Evolutionary conservation across 441 rosid genomes (phyloP).

Genomic region (Populus hybrid): DNA sequence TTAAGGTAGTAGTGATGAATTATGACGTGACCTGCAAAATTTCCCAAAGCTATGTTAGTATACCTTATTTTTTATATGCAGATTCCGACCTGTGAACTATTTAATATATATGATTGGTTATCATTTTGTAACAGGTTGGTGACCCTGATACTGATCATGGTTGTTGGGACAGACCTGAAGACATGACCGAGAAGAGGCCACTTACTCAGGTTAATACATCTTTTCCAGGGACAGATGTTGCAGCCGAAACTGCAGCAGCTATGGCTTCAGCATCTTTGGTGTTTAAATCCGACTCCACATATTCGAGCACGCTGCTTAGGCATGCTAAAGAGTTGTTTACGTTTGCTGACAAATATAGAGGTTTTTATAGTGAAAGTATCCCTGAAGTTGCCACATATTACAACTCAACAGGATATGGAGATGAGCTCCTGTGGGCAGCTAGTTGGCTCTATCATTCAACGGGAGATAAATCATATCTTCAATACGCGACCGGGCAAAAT

Average conservation of each 20-base stretch:
- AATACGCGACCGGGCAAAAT: slow-evolving; percentile 52
- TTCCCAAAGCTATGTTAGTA: not conserved
- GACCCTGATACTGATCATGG: slow-evolving; percentile 71
- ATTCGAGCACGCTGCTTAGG: slow-evolving; percentile 68
- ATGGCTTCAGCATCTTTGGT: slow-evolving; percentile 92
- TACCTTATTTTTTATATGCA: not conserved
- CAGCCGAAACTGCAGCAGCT: slow-evolving; percentile 97
- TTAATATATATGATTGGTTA: not conserved
- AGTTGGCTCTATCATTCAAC: slow-evolving; percentile 95
- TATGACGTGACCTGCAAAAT: not conserved
- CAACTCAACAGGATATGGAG: slow-evolving; percentile 84
- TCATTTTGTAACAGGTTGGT: slow-evolving; percentile 62
- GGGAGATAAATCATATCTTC: slow-evolving; percentile 61
- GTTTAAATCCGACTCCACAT: slow-evolving; percentile 53
- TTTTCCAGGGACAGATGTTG: slow-evolving; percentile 85
- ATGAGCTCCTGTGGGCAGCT: slow-evolving; percentile 94
- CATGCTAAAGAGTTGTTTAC: slow-evolving; percentile 76
- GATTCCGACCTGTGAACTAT: not conserved
- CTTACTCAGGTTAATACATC: slow-evolving; percentile 57
- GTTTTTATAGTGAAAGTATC: slow-evolving; percentile 64
- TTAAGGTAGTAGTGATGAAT: not conserved
- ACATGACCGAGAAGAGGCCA: slow-evolving; percentile 75
- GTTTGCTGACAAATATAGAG: slow-evolving; percentile 67
- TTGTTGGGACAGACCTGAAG: slow-evolving; percentile 96
- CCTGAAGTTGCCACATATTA: slow-evolving; percentile 63